Conservation (phyloP, 139 green algal genomes). For the Auxenochlorella pyrenoidosa region DNA sequence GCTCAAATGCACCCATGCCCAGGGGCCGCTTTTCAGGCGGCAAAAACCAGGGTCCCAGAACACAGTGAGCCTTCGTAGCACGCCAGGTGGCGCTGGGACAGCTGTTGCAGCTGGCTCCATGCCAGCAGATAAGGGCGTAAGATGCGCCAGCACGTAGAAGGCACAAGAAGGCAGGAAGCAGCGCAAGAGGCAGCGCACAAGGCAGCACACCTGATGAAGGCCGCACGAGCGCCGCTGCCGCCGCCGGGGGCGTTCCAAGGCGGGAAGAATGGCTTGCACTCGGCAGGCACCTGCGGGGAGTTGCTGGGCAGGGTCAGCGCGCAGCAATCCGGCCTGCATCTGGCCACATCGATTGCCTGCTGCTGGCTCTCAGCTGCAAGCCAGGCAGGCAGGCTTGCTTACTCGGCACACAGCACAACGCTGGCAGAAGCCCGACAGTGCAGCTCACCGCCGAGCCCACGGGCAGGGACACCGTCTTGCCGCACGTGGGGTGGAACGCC, state of each 20-base stretch:
- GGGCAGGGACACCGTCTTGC: constrained; percentile 6
- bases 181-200: background rate
- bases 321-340: too few relatives aligned
- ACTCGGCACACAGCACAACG: background rate
- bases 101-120: too few relatives aligned
- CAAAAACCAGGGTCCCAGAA: too few relatives aligned
- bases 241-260: constrained; percentile 5
- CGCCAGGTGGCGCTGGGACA: too few relatives aligned
- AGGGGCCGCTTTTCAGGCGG: too few relatives aligned
- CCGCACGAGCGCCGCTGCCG: background rate
- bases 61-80: too few relatives aligned
- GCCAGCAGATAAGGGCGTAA: too few relatives aligned
- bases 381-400: background rate
- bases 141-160: too few relatives aligned
- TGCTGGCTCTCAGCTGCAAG: background rate
- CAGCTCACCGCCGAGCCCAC: constrained; percentile 2
- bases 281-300: background rate
- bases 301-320: too few relatives aligned
- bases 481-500: background rate
- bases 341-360: too few relatives aligned
- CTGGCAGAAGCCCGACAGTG: too few relatives aligned
- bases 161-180: background rate
- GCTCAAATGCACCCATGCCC: too few relatives aligned
- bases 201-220: constrained; percentile 1
- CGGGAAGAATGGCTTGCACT: constrained; percentile 34